Base-by-base conservation (phyloP, 306 rosid genomes). In the Cicer judaicum region DNA sequence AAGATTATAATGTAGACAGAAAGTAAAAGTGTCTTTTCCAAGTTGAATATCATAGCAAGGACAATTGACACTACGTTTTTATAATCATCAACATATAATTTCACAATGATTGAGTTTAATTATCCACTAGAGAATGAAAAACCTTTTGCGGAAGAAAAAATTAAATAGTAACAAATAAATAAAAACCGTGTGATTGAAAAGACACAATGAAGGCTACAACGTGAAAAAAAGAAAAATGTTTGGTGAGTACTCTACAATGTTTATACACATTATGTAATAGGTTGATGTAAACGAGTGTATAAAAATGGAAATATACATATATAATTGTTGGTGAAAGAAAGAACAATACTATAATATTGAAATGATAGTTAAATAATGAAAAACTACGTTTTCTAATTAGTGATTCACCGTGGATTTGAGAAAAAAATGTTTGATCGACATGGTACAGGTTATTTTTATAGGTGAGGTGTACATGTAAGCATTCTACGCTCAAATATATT, bases 101-200 rank as follows among this genome's bases (percentile, higher is more conserved):
- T 70, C 69, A 63, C 61, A 71, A 81, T 84, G 69, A 84, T 87
- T 73, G 84, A 74, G 71, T 67, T 63, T 56, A 68, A 56, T 84
- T 73, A 72, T 79, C 60, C 83, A 69, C 81, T 7, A 10, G 57
- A 68, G 46, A 72, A 54, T 67, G 44, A 72, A 47, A 0, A 24
- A n/a, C 29, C 56, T 76, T 64, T 84, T 79, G 75, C 67, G n/a
- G 69, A 65, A 77, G 73, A 21, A 21, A 21, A 21, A 64, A 43
- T 72, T 9, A 9, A 29, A 57, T 21, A 21, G 16, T 15, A 15
- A 29, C 64, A 29, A 59, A 2, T 4, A 29, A 36, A 34, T 6
- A 29, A 21, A 8, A 8, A 18, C 0, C 10, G 38, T 21, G 38
- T 19, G 13, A 56, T 56, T 56, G 63, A 56, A 38, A 56, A 56